These are phyloP conservation scores for Mortierella sp. DNA, from an alignment of 371 early-diverging fungal genomes.

Conservation along the genomic window DNA sequence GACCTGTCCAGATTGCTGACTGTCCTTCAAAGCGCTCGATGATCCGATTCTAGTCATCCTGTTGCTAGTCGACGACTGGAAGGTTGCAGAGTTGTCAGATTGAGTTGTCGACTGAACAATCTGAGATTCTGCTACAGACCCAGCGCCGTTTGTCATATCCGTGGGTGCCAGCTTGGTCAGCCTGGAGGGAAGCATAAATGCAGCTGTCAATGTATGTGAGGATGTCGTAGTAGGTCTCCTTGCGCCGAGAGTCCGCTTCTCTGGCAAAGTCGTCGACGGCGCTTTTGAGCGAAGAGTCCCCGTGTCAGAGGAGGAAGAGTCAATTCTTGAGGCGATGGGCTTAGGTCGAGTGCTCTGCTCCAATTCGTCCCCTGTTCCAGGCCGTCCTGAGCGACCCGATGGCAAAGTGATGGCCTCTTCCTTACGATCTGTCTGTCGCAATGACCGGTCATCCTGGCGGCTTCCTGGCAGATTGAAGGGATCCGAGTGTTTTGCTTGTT, in stretches of 20 bases:
- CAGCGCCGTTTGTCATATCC: not conserved
- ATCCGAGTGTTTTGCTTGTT: not conserved
- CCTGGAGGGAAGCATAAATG: conserved; percentile 24
- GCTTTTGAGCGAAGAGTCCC: conserved; percentile 1
- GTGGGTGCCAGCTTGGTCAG: conserved; percentile 11
- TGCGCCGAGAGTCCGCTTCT: conserved; percentile 37
- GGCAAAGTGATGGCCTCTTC: not conserved
- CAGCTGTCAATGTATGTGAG: not conserved
- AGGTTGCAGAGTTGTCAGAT: not conserved
- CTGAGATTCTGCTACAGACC: not conserved
- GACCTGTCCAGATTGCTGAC: not conserved
- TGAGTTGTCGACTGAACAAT: not conserved
- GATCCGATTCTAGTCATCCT: not conserved
- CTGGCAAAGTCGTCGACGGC: conserved; percentile 20
- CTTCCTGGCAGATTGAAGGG: not conserved
- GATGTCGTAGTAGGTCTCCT: conserved; percentile 5
- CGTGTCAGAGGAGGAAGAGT: not conserved
- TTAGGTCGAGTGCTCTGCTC: not conserved
- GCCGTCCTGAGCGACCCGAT: not conserved
- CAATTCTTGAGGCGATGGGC: not conserved
- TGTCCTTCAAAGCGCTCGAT: not conserved
- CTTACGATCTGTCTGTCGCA: not conserved
- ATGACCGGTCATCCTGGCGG: not conserved
- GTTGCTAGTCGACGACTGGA: not conserved
- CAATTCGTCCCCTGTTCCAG: not conserved